Conservation (phyloP, 2,329 filamentous ascomycete species). For the Alternaria consortialis region DNA sequence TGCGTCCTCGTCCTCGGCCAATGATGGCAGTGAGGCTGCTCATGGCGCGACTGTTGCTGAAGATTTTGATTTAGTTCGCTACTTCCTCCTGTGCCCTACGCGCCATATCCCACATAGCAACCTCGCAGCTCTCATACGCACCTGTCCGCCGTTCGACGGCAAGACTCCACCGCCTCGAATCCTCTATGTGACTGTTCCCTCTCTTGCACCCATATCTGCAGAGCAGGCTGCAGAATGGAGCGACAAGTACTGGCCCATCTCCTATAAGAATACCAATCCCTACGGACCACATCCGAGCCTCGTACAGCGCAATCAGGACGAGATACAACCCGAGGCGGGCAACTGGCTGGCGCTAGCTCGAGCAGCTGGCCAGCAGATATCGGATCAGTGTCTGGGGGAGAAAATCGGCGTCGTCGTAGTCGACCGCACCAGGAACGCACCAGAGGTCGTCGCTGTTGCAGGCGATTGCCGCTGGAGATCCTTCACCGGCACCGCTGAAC, state of each 20-base stretch:
- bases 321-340: conserved; percentile 70
- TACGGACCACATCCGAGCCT: conserved; percentile 83
- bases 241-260: conserved; percentile 80
- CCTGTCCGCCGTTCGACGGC: conserved; percentile 51
- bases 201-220: conserved; percentile 77
- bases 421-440: conserved; percentile 59
- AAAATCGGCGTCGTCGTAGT: conserved; percentile 79
- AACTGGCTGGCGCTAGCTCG: conserved; percentile 75
- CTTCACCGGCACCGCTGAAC: conserved; percentile 31
- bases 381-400: conserved; percentile 69
- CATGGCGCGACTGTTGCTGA: conserved; percentile 34
- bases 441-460: conserved; percentile 74
- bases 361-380: conserved; percentile 68
- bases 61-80: conserved; percentile 51
- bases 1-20: conserved; percentile 12
- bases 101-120: conserved; percentile 63
- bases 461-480: conserved; percentile 77
- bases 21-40: conserved; percentile 21
- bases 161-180: conserved; percentile 61
- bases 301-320: conserved; percentile 73
- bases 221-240: conserved; percentile 79
- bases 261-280: conserved; percentile 87
- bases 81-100: conserved; percentile 63
- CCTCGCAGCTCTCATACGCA: conserved; percentile 44
- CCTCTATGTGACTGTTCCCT: conserved; percentile 72